Evolutionary conservation across 78 protist species (phyloP).

Genomic region (Bodo saltans): DNA sequence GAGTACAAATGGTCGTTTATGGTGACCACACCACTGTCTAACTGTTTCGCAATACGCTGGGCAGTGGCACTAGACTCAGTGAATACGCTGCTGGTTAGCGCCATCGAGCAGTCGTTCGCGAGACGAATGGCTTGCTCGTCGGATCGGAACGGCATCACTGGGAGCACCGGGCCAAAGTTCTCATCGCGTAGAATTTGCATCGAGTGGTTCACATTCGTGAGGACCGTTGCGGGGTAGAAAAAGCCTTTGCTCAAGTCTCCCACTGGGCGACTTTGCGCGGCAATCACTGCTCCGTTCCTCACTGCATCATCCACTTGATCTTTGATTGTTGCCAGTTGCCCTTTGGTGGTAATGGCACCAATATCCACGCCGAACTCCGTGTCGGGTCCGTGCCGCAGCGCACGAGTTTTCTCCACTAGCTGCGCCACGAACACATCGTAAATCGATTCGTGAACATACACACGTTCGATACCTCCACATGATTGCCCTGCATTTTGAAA

Average conservation of each 20-base stretch:
- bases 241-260: background rate
- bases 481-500: conserved; percentile 42
- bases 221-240: conserved; percentile 41
- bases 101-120: conserved; percentile 38
- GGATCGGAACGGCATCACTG: conserved; percentile 7
- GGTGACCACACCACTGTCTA: conserved; percentile 20
- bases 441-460: conserved; percentile 36
- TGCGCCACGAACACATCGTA: background rate
- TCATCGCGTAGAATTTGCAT: conserved; percentile 2
- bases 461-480: conserved; percentile 36
- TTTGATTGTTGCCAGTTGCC: background rate
- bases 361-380: background rate
- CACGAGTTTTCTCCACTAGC: background rate
- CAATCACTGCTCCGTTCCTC: conserved; percentile 10
- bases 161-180: conserved; percentile 49
- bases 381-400: conserved; percentile 1
- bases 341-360: conserved; percentile 6
- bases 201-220: conserved; percentile 23
- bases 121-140: conserved; percentile 21
- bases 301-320: conserved; percentile 25
- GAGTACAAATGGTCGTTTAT: conserved; percentile 29
- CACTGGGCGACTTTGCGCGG: conserved; percentile 2
- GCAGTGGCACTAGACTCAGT: background rate
- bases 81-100: conserved; percentile 22
- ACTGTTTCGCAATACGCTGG: background rate